phyloP scores from a whole-genome alignment of 2,329 filamentous ascomycete genomes.

The Aspergillus persii region DNA sequence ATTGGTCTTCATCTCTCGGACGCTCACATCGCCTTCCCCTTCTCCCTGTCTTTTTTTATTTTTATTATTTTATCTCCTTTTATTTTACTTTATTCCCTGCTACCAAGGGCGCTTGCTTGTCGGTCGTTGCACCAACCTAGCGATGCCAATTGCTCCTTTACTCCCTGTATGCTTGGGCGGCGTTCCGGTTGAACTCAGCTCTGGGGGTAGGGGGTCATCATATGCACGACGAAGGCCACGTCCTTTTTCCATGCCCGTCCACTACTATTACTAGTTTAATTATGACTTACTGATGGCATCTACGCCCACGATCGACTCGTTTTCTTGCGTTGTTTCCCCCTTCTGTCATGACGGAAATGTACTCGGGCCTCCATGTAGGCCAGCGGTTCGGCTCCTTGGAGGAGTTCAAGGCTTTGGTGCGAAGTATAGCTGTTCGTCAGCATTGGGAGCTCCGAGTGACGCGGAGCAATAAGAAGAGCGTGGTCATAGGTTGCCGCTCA shows the following conservation, averaged over 20 bases:
- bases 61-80: not conserved
- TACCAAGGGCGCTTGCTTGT: not conserved
- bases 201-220: not conserved
- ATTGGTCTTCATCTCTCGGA: not conserved
- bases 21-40: not conserved
- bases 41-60: not conserved
- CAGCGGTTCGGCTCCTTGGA: slow-evolving; percentile 39
- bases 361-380: slow-evolving; percentile 39
- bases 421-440: slow-evolving; percentile 41
- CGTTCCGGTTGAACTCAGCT: not conserved
- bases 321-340: slow-evolving; percentile 7
- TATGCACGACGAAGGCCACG: not conserved
- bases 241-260: not conserved
- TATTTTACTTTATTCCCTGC: not conserved
- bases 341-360: slow-evolving; percentile 37
- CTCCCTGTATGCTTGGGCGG: not conserved
- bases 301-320: slow-evolving; percentile 15
- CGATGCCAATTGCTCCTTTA: slow-evolving; percentile 5
- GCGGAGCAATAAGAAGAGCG: slow-evolving; percentile 42
- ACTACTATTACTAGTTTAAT: not conserved
- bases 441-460: slow-evolving; percentile 42
- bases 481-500: slow-evolving; percentile 41
- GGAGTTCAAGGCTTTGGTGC: slow-evolving; percentile 39
- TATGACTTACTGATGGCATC: slow-evolving; percentile 27
- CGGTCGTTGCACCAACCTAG: not conserved